These are phyloP conservation scores for Moricandia moricandioides DNA, from an alignment of 345 rosid species.

Conservation along the genomic window DNA sequence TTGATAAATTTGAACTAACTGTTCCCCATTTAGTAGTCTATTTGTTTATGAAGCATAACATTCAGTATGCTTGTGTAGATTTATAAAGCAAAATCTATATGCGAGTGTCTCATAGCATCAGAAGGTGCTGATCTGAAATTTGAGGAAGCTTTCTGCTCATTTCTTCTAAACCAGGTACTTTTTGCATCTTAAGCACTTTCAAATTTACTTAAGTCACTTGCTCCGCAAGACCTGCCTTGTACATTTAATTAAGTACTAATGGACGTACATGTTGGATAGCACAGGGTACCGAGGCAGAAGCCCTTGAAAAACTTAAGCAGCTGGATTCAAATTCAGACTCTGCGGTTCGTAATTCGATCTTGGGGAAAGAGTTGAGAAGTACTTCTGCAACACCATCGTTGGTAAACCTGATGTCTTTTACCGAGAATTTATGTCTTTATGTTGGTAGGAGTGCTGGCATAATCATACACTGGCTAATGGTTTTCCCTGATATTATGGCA, in stretches of 20 bases:
- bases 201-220: conserved; percentile 9
- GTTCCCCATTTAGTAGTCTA: neutral
- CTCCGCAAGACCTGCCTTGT: conserved; percentile 15
- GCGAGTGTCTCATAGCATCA: conserved; percentile 79
- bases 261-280: conserved; percentile 34
- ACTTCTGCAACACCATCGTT: conserved; percentile 49
- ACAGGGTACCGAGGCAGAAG: conserved; percentile 80
- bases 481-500: conserved; percentile 12
- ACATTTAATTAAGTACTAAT: conserved; percentile 28
- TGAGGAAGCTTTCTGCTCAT: conserved; percentile 81
- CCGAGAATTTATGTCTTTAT: conserved; percentile 1
- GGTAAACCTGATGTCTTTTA: conserved; percentile 44
- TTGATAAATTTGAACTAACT: conserved; percentile 21
- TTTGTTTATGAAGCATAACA: conserved; percentile 17
- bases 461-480: neutral
- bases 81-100: conserved; percentile 66
- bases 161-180: conserved; percentile 82
- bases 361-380: conserved; percentile 53
- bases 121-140: conserved; percentile 85
- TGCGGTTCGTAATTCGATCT: conserved; percentile 46
- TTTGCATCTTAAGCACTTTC: conserved; percentile 15
- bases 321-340: conserved; percentile 61
- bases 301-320: conserved; percentile 64
- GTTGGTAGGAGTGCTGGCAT: conserved; percentile 6
- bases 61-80: conserved; percentile 52